Evolutionary conservation across 2,329 filamentous ascomycete species (phyloP).

Genomic region (Talaromyces sp.): DNA sequence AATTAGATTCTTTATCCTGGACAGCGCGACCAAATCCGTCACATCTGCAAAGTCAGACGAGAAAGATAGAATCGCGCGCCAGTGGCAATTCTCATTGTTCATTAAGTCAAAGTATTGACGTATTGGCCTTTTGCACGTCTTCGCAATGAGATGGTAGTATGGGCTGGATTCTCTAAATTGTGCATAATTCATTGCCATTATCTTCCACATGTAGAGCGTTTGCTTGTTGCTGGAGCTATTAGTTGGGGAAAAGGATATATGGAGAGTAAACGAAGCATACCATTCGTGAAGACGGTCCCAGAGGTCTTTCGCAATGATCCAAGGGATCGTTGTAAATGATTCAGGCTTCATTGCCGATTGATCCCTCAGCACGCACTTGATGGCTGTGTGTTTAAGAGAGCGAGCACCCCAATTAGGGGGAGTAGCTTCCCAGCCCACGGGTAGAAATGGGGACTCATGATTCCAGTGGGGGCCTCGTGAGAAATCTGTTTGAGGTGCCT

Average conservation of each 20-base stretch:
- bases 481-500: slow-evolving; percentile 10
- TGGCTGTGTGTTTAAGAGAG: slow-evolving; percentile 39
- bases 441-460: slow-evolving; percentile 42
- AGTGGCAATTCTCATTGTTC: slow-evolving; percentile 33
- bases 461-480: slow-evolving; percentile 38
- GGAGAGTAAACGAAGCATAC: slow-evolving; percentile 28
- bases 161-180: slow-evolving; percentile 31
- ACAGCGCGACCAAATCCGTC: slow-evolving; percentile 42
- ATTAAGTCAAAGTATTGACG: slow-evolving; percentile 40
- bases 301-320: slow-evolving; percentile 42
- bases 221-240: slow-evolving; percentile 32
- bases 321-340: slow-evolving; percentile 43
- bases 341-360: slow-evolving; percentile 39
- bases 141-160: slow-evolving; percentile 36
- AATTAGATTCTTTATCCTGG: slow-evolving; percentile 43
- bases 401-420: slow-evolving; percentile 28
- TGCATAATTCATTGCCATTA: slow-evolving; percentile 43
- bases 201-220: slow-evolving; percentile 49
- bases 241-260: neutral
- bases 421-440: slow-evolving; percentile 29
- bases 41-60: slow-evolving; percentile 33
- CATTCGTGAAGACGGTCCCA: slow-evolving; percentile 42
- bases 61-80: slow-evolving; percentile 41
- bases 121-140: slow-evolving; percentile 32
- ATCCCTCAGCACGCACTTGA: slow-evolving; percentile 35